Conservation (phyloP, 257 asterid genomes). For the Gentiana dahurica region DNA sequence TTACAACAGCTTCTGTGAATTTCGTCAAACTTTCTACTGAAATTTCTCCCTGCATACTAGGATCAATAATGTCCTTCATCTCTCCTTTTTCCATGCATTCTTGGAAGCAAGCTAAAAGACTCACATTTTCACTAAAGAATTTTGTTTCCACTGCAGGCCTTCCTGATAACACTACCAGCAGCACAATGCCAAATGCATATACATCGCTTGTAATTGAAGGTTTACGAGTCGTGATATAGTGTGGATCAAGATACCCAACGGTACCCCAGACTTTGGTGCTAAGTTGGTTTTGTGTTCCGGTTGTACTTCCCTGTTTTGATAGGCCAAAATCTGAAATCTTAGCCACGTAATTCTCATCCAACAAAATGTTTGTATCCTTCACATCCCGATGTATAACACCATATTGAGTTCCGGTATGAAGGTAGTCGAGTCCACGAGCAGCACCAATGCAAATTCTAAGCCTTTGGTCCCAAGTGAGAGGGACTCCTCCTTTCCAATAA, state of each 20-base stretch:
- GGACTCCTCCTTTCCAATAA: conserved; percentile 1
- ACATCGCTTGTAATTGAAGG: conserved; percentile 10
- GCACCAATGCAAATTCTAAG: conserved; percentile 15
- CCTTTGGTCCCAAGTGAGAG: conserved; percentile 15
- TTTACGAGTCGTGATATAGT: conserved; percentile 6
- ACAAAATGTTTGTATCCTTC: conserved; percentile 9
- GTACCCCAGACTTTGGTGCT: conserved; percentile 9
- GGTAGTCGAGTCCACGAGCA: conserved; percentile 15
- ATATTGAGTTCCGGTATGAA: conserved; percentile 8
- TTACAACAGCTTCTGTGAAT: neutral
- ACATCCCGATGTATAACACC: conserved; percentile 14
- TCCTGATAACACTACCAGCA: conserved; percentile 9
- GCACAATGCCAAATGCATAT: conserved; percentile 15
- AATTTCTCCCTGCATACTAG: neutral
- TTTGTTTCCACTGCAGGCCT: conserved; percentile 7
- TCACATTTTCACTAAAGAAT: neutral
- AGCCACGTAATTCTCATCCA: conserved; percentile 7
- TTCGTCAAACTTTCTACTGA: neutral
- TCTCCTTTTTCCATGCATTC: conserved; percentile 2
- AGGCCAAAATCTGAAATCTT: conserved; percentile 13
- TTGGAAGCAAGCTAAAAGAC: neutral
- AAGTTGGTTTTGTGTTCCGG: neutral
- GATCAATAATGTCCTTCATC: neutral
- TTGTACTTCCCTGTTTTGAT: neutral
- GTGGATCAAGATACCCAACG: conserved; percentile 11